Evolutionary conservation across 257 asterid genomes (phyloP).

Genomic region (Petrea volubilis): DNA sequence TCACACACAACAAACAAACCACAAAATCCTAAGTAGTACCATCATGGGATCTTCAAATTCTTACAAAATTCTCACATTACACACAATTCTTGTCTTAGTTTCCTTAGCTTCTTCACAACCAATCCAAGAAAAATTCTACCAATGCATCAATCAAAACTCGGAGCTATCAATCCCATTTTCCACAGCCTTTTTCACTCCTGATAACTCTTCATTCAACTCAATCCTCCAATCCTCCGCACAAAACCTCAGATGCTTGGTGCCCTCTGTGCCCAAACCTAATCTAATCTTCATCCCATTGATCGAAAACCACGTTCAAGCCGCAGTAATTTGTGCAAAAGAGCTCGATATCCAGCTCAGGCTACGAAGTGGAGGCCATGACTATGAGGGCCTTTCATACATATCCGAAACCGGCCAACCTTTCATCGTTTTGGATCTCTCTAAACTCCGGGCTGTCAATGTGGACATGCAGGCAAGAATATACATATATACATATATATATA

Average conservation of each 20-base stretch:
- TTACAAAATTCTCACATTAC: conserved; percentile 7
- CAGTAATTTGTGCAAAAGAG: conserved; percentile 34
- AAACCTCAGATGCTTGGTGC: conserved; percentile 39
- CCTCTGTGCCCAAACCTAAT: conserved; percentile 39
- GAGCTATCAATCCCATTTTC: conserved; percentile 45
- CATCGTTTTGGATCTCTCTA: conserved; percentile 32
- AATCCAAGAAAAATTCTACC: conserved; percentile 32
- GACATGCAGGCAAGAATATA: too few species aligned
- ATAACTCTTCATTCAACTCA: conserved; percentile 34
- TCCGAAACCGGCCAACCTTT: conserved; percentile 32
- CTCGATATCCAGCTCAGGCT: conserved; percentile 26
- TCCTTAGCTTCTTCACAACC: conserved; percentile 23
- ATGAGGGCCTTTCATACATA: conserved; percentile 41
- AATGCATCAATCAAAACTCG: conserved; percentile 36
- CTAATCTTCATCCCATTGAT: conserved; percentile 47
- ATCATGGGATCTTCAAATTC: conserved; percentile 24
- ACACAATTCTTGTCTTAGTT: conserved; percentile 6
- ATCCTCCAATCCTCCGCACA: conserved; percentile 40
- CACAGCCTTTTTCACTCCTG: conserved; percentile 35
- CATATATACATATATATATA: too few species aligned
- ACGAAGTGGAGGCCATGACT: conserved; percentile 48
- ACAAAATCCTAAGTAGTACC: not conserved
- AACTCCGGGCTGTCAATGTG: conserved; percentile 27
- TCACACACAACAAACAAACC: conserved; percentile 10
- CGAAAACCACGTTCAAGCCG: conserved; percentile 44